Conservation (phyloP, 2,329 filamentous ascomycete species). For the Colletotrichum falcatum region DNA sequence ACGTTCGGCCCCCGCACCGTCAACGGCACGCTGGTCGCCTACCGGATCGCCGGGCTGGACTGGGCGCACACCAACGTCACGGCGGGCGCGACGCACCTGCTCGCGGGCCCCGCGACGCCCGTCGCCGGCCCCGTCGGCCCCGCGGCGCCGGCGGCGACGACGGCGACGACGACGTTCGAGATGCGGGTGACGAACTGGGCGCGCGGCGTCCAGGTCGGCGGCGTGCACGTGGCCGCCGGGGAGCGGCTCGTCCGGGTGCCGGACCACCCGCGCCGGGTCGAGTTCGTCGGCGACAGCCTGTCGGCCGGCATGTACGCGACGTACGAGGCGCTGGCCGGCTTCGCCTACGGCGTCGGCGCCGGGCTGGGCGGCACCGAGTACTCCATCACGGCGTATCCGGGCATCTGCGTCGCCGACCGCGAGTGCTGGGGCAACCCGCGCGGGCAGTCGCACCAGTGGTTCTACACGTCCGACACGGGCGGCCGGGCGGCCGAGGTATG, state of each 20-base stretch:
- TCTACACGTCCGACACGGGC: constrained; percentile 66
- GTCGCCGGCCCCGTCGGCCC: constrained; percentile 58
- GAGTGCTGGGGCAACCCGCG: constrained; percentile 65
- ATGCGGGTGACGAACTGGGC: constrained; percentile 72
- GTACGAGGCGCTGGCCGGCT: constrained; percentile 68
- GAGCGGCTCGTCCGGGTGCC: constrained; percentile 59
- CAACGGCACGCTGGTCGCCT: constrained; percentile 64
- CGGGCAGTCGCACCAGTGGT: constrained; percentile 68
- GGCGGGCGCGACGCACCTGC: constrained; percentile 65
- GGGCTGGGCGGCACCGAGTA: constrained; percentile 71
- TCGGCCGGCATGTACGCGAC: constrained; percentile 68
- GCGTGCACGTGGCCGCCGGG: constrained; percentile 60
- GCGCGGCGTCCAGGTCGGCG: constrained; percentile 67
- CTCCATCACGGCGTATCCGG: constrained; percentile 68
- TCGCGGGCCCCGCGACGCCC: constrained; percentile 60
- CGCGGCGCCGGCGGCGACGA: constrained; percentile 54
- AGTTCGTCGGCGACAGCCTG: constrained; percentile 62
- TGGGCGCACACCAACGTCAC: constrained; percentile 73
- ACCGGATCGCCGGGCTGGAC: constrained; percentile 68
- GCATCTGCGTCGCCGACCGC: constrained; percentile 67
- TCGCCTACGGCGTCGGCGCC: constrained; percentile 65
- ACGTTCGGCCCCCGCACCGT: constrained; percentile 65
- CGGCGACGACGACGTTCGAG: constrained; percentile 68
- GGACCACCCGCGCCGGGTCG: constrained; percentile 51
- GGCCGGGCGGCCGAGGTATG: constrained; percentile 58